Percentiles rank a stretch among this genome's conserved stretches.
Evolutionary conservation across 495 filamentous ascomycete genomes (phyloP).

Genomic region (Pseudoneurospora amorphoporcata): DNA sequence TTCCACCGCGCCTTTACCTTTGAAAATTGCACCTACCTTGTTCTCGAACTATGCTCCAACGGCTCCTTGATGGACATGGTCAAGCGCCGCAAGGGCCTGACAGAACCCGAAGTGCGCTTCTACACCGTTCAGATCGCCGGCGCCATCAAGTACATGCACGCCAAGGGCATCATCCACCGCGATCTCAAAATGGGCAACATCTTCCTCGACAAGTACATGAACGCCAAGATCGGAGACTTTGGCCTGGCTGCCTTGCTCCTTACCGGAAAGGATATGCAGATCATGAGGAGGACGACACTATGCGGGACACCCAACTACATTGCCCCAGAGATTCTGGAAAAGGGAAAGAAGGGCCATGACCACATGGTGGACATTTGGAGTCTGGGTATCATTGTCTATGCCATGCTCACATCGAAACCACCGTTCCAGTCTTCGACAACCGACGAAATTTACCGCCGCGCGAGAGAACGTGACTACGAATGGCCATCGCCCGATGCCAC

Average conservation of each 20-base stretch:
- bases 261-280: conserved; percentile 70
- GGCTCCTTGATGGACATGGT: conserved; percentile 99
- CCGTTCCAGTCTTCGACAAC: conserved; percentile 76
- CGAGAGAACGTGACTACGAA: conserved; percentile 59
- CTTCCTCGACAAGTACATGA: conserved; percentile 93
- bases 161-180: conserved; percentile 87
- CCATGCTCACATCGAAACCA: conserved; percentile 81
- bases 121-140: conserved; percentile 91
- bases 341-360: conserved; percentile 78
- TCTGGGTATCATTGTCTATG: conserved; percentile 90
- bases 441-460: conserved; percentile 75
- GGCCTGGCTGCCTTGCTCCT: conserved; percentile 88
- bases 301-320: conserved; percentile 99
- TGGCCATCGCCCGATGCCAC: conserved; percentile 53
- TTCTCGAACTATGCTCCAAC: conserved; percentile 88
- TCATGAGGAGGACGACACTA: conserved; percentile 70
- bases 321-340: conserved; percentile 85
- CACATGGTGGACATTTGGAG: conserved; percentile 95
- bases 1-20: conserved; percentile 94
- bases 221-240: conserved; percentile 96
- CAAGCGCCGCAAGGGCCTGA: conserved; percentile 73
- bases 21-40: conserved; percentile 78
- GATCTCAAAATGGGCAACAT: conserved; percentile 98
- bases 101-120: conserved; percentile 81
- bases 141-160: conserved; percentile 94